Conservation (phyloP, 177 flowering plant genomes). For the Tripterygium wilfordii region DNA sequence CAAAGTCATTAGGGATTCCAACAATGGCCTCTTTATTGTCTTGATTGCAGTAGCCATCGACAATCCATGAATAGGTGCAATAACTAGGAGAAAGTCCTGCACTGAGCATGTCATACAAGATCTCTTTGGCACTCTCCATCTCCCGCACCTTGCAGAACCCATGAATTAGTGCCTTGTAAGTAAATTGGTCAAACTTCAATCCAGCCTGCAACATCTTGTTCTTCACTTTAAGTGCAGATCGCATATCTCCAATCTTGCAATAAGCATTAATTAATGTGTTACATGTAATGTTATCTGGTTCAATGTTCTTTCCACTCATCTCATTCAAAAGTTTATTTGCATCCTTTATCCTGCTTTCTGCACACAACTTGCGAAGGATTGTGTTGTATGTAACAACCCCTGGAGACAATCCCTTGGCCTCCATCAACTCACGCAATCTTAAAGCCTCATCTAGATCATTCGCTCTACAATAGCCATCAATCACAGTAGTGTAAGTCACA, state of each 20-base stretch:
- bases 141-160: constrained; percentile 67
- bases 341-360: constrained; percentile 59
- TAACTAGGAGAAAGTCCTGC: constrained; percentile 75
- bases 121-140: constrained; percentile 56
- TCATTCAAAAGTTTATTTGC: constrained; percentile 67
- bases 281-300: constrained; percentile 80
- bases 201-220: constrained; percentile 65
- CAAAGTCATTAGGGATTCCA: constrained; percentile 47
- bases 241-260: constrained; percentile 77
- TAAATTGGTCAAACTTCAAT: constrained; percentile 50
- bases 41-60: constrained; percentile 62
- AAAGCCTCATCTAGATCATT: constrained; percentile 65
- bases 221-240: constrained; percentile 64
- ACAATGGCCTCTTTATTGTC: constrained; percentile 40
- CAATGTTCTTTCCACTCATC: constrained; percentile 65
- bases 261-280: constrained; percentile 92
- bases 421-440: constrained; percentile 56
- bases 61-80: constrained; percentile 71
- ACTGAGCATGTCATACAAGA: constrained; percentile 55
- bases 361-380: constrained; percentile 74
- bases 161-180: constrained; percentile 83
- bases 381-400: constrained; percentile 76
- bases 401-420: constrained; percentile 49
- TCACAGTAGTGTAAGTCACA: constrained; percentile 78
- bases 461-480: constrained; percentile 80